Conservation (phyloP, 2,329 filamentous ascomycete species). For the Beauveria australis region DNA sequence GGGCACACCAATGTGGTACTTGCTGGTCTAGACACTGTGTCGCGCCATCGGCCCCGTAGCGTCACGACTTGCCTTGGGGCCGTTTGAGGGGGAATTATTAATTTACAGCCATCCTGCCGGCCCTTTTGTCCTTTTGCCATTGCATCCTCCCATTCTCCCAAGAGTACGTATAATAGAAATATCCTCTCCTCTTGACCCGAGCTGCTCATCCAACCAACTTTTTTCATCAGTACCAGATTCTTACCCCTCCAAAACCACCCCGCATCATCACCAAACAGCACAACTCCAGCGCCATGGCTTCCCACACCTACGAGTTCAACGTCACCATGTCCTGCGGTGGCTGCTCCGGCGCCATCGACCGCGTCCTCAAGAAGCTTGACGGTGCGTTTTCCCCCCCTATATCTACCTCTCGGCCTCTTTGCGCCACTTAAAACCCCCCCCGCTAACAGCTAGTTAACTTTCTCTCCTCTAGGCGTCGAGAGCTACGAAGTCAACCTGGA, state of each 20-base stretch:
- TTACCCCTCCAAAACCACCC: slow-evolving; percentile 1
- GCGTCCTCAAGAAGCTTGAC: slow-evolving; percentile 85
- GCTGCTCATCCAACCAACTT: background rate
- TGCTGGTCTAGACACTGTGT: background rate
- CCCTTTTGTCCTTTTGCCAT: background rate
- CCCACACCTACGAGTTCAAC: slow-evolving; percentile 89
- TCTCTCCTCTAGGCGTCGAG: slow-evolving; percentile 59
- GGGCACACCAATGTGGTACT: background rate
- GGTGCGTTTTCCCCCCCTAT: slow-evolving; percentile 45
- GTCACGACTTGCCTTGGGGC: background rate
- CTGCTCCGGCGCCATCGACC: slow-evolving; percentile 89
- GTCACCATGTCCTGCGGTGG: slow-evolving; percentile 91
- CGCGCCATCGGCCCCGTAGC: slow-evolving; percentile 7
- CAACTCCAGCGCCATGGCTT: slow-evolving; percentile 56
- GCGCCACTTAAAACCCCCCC: background rate
- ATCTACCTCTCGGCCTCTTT: background rate
- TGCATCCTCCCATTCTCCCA: background rate
- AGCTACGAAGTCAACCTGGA: slow-evolving; percentile 83
- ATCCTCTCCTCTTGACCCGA: background rate
- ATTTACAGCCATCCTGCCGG: background rate
- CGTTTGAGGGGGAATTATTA: slow-evolving; percentile 9
- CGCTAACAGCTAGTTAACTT: slow-evolving; percentile 4
- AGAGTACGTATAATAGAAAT: background rate
- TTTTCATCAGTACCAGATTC: background rate
- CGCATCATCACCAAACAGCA: slow-evolving; percentile 17